Percentiles rank a stretch among this genome's conserved stretches.
Conservation (phyloP, 2,329 filamentous ascomycete species). For the Mycosphaerella sp. region DNA sequence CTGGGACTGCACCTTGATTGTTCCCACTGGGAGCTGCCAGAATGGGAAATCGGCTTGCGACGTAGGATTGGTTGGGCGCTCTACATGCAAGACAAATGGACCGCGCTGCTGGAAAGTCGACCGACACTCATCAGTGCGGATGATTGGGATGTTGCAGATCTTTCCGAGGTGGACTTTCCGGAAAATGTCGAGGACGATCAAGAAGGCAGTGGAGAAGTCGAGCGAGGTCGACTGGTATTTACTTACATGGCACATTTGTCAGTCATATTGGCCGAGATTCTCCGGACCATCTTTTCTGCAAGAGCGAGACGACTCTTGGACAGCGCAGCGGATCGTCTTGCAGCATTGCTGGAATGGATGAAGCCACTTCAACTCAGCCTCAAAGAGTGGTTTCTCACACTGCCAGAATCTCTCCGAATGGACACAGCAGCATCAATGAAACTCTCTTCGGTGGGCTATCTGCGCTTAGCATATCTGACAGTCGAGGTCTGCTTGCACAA, state of each 20-base stretch:
- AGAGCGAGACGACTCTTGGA: slow-evolving; percentile 19
- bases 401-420: slow-evolving; percentile 26
- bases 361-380: slow-evolving; percentile 28
- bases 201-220: slow-evolving; percentile 30
- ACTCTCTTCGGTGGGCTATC: slow-evolving; percentile 36
- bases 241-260: slow-evolving; percentile 29
- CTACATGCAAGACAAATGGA: slow-evolving; percentile 31
- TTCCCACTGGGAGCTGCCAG: slow-evolving; percentile 26
- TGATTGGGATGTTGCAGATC: slow-evolving; percentile 26
- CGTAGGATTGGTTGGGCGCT: slow-evolving; percentile 28
- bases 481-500: slow-evolving; percentile 44
- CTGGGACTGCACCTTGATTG: slow-evolving; percentile 36
- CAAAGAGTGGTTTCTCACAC: slow-evolving; percentile 24
- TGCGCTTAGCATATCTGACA: slow-evolving; percentile 44
- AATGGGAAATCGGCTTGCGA: slow-evolving; percentile 30
- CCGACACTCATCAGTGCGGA: slow-evolving; percentile 24
- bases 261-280: slow-evolving; percentile 23
- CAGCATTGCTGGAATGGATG: slow-evolving; percentile 19
- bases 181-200: slow-evolving; percentile 28
- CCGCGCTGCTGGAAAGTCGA: slow-evolving; percentile 27
- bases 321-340: slow-evolving; percentile 16
- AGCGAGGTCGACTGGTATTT: slow-evolving; percentile 27
- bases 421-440: slow-evolving; percentile 28
- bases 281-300: slow-evolving; percentile 23
- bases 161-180: slow-evolving; percentile 30